Conservation (phyloP, 768 basidiomycete genomes). For the Xerocomus potaroensis region DNA sequence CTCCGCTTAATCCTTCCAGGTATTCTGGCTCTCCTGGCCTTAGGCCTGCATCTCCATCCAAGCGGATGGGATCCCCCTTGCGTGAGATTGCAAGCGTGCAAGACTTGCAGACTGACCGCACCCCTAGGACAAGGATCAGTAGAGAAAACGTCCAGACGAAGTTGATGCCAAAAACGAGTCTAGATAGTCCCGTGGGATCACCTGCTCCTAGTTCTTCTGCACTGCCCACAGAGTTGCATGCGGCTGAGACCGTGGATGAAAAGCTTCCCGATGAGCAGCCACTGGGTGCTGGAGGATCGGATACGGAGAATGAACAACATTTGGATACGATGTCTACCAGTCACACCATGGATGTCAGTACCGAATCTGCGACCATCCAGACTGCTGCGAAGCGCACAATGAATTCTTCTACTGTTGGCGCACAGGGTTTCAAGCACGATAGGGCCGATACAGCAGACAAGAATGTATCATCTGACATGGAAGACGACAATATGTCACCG, state of each 20-base stretch:
- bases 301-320: conserved; percentile 32
- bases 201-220: conserved; percentile 12
- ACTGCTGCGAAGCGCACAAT: conserved; percentile 41
- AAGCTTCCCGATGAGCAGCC: background rate
- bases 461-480: too few relatives aligned
- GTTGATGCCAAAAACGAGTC: conserved; percentile 41
- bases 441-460: background rate
- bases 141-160: conserved; percentile 51
- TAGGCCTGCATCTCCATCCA: conserved; percentile 18
- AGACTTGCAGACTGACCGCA: conserved; percentile 17
- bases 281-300: conserved; percentile 3
- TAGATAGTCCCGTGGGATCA: conserved; percentile 38
- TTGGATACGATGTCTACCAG: conserved; percentile 37
- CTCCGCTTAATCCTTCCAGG: conserved; percentile 17
- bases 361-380: conserved; percentile 48
- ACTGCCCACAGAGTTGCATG: background rate
- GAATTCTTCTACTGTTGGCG: conserved; percentile 6
- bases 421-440: background rate
- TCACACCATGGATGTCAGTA: conserved; percentile 36
- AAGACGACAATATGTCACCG: background rate
- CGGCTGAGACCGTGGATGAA: background rate
- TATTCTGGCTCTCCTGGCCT: conserved; percentile 18
- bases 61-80: conserved; percentile 27
- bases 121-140: conserved; percentile 43
- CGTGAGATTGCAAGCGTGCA: conserved; percentile 20